Conservation (phyloP, 2,329 filamentous ascomycete species). For the Boeremia lycopersici region DNA sequence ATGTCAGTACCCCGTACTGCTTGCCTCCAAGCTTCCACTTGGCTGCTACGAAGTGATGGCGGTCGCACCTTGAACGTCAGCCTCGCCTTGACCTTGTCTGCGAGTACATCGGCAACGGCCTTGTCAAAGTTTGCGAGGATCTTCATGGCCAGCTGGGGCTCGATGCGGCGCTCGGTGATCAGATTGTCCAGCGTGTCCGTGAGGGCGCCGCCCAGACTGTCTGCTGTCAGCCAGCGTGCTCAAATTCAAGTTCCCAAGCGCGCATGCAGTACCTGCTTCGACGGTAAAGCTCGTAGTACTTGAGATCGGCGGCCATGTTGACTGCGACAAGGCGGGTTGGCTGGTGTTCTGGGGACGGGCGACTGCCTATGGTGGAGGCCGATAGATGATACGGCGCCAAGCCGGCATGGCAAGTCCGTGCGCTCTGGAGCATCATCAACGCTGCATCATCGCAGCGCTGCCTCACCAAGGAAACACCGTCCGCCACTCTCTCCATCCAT, state of each 20-base stretch:
- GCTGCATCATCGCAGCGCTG: slow-evolving; percentile 28
- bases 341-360: slow-evolving; percentile 19
- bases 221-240: slow-evolving; percentile 33
- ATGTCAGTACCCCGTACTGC: slow-evolving; percentile 22
- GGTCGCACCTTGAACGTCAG: slow-evolving; percentile 87
- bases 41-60: background rate
- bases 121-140: slow-evolving; percentile 95
- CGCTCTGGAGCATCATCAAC: slow-evolving; percentile 19
- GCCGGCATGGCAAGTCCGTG: slow-evolving; percentile 22
- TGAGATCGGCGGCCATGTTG: slow-evolving; percentile 51
- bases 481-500: slow-evolving; percentile 35
- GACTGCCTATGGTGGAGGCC: slow-evolving; percentile 20
- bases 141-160: slow-evolving; percentile 98
- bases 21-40: background rate
- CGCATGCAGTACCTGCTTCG: slow-evolving; percentile 80
- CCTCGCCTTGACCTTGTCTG: slow-evolving; percentile 89
- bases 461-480: slow-evolving; percentile 34
- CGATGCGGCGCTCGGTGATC: slow-evolving; percentile 92
- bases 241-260: slow-evolving; percentile 9
- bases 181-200: slow-evolving; percentile 97
- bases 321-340: slow-evolving; percentile 18
- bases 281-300: slow-evolving; percentile 94
- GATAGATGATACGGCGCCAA: slow-evolving; percentile 12
- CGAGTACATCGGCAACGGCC: slow-evolving; percentile 86
- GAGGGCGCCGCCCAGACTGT: slow-evolving; percentile 87